Evolutionary conservation across 2,329 filamentous ascomycete genomes (phyloP).

Genomic region (Pseudopyricularia javanii): DNA sequence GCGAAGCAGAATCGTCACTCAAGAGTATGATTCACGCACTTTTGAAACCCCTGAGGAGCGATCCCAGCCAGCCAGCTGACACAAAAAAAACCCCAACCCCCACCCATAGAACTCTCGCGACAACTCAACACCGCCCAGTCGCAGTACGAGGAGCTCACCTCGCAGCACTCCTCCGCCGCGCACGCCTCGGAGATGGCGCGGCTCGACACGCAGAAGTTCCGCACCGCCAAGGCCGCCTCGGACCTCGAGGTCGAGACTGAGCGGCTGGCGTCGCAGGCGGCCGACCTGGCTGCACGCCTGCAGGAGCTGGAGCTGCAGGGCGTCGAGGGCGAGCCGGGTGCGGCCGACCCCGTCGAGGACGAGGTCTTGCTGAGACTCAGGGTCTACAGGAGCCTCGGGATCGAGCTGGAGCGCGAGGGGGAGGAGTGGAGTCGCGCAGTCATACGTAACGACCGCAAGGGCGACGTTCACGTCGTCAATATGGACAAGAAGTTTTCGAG

Average conservation of each 20-base stretch:
- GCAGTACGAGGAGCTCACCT: slow-evolving; percentile 65
- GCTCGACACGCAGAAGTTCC: slow-evolving; percentile 88
- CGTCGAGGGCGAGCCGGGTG: slow-evolving; percentile 51
- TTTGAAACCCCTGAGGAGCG: not conserved
- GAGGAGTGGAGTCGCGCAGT: slow-evolving; percentile 74
- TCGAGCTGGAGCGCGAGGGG: slow-evolving; percentile 73
- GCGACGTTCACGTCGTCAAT: slow-evolving; percentile 89
- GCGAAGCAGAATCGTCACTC: slow-evolving; percentile 54
- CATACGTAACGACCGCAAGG: slow-evolving; percentile 73
- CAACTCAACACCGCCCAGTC: slow-evolving; percentile 61
- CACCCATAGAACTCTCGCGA: slow-evolving; percentile 54
- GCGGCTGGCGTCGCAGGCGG: slow-evolving; percentile 67
- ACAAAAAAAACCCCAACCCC: no score
- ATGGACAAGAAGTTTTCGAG: slow-evolving; percentile 85
- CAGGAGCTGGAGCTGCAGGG: slow-evolving; percentile 80
- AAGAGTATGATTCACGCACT: slow-evolving; percentile 34
- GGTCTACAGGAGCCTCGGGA: slow-evolving; percentile 82
- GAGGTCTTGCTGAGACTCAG: slow-evolving; percentile 66
- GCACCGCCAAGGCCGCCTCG: slow-evolving; percentile 78
- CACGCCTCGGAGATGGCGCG: slow-evolving; percentile 78
- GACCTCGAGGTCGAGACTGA: slow-evolving; percentile 94
- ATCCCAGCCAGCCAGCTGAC: not conserved
- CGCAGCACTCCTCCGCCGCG: slow-evolving; percentile 61
- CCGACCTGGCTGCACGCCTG: slow-evolving; percentile 60
- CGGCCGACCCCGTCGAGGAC: slow-evolving; percentile 38